A percentile compares a stretch with the other conserved stretches of the same genome.
These are phyloP conservation scores for Tympanopsis confertula DNA, from an alignment of 2,329 filamentous ascomycete species.

Conservation along the genomic window DNA sequence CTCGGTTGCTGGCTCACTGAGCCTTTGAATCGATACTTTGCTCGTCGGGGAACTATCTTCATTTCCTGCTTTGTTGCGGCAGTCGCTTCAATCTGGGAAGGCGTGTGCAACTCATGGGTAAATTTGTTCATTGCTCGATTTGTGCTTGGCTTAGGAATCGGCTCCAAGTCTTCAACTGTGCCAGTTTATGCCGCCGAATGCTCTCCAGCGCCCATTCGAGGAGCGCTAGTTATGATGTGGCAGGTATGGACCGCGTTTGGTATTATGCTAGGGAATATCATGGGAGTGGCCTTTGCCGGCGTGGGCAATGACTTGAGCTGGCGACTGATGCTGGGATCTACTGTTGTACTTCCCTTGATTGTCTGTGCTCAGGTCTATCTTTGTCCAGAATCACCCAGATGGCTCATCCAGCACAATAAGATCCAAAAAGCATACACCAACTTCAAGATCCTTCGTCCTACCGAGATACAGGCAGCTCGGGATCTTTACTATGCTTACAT, in stretches of 20 bases:
- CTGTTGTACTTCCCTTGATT: background rate
- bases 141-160: constrained; percentile 50
- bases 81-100: constrained; percentile 10
- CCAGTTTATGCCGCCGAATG: constrained; percentile 38
- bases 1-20: constrained; percentile 29
- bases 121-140: constrained; percentile 34
- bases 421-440: constrained; percentile 42
- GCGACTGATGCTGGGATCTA: background rate
- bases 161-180: constrained; percentile 34
- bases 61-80: background rate
- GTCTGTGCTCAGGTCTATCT: constrained; percentile 31
- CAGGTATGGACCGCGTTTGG: constrained; percentile 42
- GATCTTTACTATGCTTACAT: constrained; percentile 50
- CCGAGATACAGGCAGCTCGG: constrained; percentile 45
- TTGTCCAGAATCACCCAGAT: constrained; percentile 54
- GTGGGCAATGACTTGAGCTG: too few relatives aligned
- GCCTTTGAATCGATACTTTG: background rate
- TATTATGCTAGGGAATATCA: constrained; percentile 48
- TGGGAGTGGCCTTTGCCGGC: too few relatives aligned
- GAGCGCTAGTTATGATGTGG: constrained; percentile 42
- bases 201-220: constrained; percentile 37
- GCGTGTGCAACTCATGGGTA: background rate
- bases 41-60: background rate
- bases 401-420: constrained; percentile 51
- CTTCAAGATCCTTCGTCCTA: constrained; percentile 43